Conservation (phyloP, 1,284 basidiomycete species). For the Cryptococcus deneoformans region DNA sequence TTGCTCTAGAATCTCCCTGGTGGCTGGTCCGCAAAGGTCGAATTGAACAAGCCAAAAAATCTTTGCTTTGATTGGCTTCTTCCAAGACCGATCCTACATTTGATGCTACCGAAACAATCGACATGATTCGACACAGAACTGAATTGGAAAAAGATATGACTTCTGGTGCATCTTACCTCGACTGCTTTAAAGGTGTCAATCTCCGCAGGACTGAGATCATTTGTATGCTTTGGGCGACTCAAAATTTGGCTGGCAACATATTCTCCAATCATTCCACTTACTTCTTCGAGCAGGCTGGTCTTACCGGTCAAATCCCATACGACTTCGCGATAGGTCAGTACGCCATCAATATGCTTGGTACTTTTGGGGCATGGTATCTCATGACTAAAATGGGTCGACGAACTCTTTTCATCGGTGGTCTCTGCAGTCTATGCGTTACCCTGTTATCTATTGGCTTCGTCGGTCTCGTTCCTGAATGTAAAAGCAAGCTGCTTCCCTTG, state of each 20-base stretch:
- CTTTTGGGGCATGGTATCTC: slow-evolving; percentile 45
- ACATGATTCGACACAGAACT: slow-evolving; percentile 47
- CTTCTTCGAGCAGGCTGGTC: no score
- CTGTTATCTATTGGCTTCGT: slow-evolving; percentile 54
- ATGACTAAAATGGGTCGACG: no score
- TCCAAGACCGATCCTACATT: slow-evolving; percentile 50
- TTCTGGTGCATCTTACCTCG: slow-evolving; percentile 44
- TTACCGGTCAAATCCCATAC: no score
- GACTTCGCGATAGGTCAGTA: no score
- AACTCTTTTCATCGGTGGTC: slow-evolving; percentile 54
- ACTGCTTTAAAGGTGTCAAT: slow-evolving; percentile 53
- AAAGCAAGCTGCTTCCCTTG: slow-evolving; percentile 33
- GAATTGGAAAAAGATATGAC: slow-evolving; percentile 30
- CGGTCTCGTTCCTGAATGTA: slow-evolving; percentile 43
- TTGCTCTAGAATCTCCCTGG: no score
- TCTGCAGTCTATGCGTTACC: slow-evolving; percentile 48
- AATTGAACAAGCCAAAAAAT: slow-evolving; percentile 51
- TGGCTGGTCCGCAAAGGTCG: no score
- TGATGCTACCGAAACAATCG: slow-evolving; percentile 49
- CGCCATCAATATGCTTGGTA: slow-evolving; percentile 36
- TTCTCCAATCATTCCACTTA: slow-evolving; percentile 36
- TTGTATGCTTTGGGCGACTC: no score
- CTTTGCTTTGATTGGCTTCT: slow-evolving; percentile 47
- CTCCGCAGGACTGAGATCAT: no score
- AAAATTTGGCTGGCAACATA: slow-evolving; percentile 40